phyloP scores from a whole-genome alignment of 257 asterid species.

The Leptodermis oblonga region DNA sequence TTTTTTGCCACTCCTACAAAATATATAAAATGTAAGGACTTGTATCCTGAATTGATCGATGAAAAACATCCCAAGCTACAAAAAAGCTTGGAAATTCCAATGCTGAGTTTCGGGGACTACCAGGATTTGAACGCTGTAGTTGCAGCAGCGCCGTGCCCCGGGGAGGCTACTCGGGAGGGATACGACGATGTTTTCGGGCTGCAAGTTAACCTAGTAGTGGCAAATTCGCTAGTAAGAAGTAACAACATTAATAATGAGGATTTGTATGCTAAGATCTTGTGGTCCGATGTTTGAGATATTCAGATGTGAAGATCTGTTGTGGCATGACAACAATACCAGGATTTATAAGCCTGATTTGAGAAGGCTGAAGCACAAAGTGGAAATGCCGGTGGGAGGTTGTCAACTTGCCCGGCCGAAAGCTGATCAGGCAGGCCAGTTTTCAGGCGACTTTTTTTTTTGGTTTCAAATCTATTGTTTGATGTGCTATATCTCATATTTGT shows the following conservation, averaged over 20 bases:
- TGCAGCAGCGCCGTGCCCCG: slow-evolving; percentile 33
- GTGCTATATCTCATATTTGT: too few relatives aligned
- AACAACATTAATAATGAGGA: slow-evolving; percentile 9
- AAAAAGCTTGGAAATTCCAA: slow-evolving; percentile 38
- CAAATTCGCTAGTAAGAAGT: slow-evolving; percentile 31
- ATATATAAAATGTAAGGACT: slow-evolving; percentile 24
- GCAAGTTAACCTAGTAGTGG: slow-evolving; percentile 39
- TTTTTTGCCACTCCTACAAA: too few relatives aligned
- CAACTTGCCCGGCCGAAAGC: slow-evolving; percentile 30
- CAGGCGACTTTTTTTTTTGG: slow-evolving; percentile 18
- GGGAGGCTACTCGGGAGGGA: slow-evolving; percentile 6
- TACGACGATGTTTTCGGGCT: slow-evolving; percentile 29
- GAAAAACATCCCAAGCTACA: slow-evolving; percentile 19
- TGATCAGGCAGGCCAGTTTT: slow-evolving; percentile 26
- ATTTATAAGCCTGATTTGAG: slow-evolving; percentile 41
- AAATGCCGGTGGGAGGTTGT: slow-evolving; percentile 40
- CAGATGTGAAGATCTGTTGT: slow-evolving; percentile 45
- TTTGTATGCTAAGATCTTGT: slow-evolving; percentile 29
- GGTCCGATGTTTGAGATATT: slow-evolving; percentile 39
- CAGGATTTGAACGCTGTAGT: slow-evolving; percentile 27
- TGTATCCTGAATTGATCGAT: slow-evolving; percentile 34
- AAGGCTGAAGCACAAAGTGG: slow-evolving; percentile 27
- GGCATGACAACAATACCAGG: slow-evolving; percentile 33
- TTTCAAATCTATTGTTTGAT: too few relatives aligned
- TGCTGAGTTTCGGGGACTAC: slow-evolving; percentile 29